A percentile compares a stretch with the other conserved stretches of the same genome.
These are phyloP conservation scores for Penium margaritaceum DNA, from an alignment of 139 green algal genomes.

Conservation along the genomic window DNA sequence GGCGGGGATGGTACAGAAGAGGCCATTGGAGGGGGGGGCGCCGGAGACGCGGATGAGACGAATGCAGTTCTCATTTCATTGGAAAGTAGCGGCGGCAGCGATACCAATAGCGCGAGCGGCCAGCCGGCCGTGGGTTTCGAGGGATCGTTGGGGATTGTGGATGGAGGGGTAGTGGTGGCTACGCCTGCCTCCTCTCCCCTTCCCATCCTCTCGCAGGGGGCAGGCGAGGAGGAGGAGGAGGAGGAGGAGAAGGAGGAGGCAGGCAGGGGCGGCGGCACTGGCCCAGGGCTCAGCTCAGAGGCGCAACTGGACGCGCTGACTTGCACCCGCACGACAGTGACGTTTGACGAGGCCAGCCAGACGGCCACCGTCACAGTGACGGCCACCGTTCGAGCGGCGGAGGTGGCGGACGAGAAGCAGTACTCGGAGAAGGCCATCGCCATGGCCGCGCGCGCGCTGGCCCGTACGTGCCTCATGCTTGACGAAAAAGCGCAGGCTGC, in stretches of 20 bases:
- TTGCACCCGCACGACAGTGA: slow-evolving; percentile 28
- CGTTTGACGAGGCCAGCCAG: slow-evolving; percentile 28
- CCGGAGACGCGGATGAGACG: background rate
- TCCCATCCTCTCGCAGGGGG: background rate
- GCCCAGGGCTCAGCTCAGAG: no score
- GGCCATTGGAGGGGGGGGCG: background rate
- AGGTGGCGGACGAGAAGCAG: background rate
- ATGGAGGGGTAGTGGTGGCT: background rate
- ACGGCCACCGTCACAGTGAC: slow-evolving; percentile 34
- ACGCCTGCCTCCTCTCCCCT: background rate
- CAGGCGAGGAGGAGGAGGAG: background rate
- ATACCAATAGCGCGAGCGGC: no score
- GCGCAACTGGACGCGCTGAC: slow-evolving; percentile 34
- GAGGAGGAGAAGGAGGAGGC: background rate
- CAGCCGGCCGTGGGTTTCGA: slow-evolving; percentile 34
- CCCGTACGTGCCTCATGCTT: slow-evolving; percentile 27
- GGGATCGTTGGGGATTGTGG: background rate
- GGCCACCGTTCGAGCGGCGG: slow-evolving; percentile 23
- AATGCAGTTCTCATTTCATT: slow-evolving; percentile 20
- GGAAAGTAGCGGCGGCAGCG: no score
- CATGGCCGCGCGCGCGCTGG: slow-evolving; percentile 25
- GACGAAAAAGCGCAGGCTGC: slow-evolving; percentile 34
- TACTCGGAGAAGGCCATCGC: slow-evolving; percentile 33
- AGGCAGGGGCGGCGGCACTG: no score
- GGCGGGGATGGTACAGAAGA: no score